These are phyloP conservation scores for Atalantia buxifolia DNA, from an alignment of 345 rosid species.

Conservation along the genomic window DNA sequence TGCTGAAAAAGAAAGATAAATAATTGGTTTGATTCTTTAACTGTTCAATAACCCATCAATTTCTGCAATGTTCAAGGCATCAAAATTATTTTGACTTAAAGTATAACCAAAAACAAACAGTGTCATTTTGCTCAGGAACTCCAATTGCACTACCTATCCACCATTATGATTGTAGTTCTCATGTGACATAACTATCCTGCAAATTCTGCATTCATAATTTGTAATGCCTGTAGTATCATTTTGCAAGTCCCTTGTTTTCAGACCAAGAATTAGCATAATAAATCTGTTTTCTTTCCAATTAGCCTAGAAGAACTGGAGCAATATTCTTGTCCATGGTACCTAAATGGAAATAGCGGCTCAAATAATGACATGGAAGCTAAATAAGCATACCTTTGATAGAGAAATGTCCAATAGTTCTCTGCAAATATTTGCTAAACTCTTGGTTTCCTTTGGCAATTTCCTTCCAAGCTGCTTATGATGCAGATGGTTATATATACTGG, in stretches of 20 bases:
- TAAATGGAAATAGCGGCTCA: background rate
- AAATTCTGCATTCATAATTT: background rate
- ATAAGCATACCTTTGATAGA: conserved; percentile 70
- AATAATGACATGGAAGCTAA: background rate
- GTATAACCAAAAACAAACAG: background rate
- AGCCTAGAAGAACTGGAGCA: background rate
- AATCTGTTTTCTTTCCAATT: background rate
- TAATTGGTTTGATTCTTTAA: background rate
- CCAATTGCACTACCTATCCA: background rate
- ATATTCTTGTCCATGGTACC: background rate
- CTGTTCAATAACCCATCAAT: background rate
- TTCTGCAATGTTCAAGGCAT: background rate
- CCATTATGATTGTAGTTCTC: background rate
- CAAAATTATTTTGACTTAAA: background rate
- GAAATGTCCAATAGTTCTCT: conserved; percentile 60
- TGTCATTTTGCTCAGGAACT: background rate
- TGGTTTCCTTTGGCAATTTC: conserved; percentile 56
- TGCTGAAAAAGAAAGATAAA: background rate
- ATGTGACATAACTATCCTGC: background rate
- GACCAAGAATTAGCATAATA: background rate
- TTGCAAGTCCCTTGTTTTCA: background rate
- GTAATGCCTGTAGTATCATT: background rate
- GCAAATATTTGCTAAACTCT: conserved; percentile 72
- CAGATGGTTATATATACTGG: conserved; percentile 45
- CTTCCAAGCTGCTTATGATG: conserved; percentile 61